Evolutionary conservation across 176 grass and related monocot genomes (phyloP).

Genomic region (Ampelocalamus luodianensis): DNA sequence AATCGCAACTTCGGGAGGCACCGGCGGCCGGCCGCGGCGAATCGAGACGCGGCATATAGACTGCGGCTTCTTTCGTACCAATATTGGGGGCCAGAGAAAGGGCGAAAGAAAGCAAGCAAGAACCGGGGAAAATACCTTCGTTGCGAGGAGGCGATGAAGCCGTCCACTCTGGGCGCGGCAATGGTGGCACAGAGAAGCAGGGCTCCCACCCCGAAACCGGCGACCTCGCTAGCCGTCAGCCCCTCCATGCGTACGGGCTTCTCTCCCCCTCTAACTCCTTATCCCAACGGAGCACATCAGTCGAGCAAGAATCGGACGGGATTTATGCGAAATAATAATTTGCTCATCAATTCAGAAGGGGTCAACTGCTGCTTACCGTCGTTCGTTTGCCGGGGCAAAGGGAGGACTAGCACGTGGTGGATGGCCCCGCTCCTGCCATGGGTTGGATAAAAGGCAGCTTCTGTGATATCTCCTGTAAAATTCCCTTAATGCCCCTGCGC

Average conservation of each 20-base stretch:
- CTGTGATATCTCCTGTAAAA: not conserved
- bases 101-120: not conserved
- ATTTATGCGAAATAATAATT: not conserved
- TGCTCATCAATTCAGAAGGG: not conserved
- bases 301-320: not conserved
- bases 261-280: not conserved
- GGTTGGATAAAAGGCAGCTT: not conserved
- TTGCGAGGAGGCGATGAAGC: slow-evolving; percentile 80
- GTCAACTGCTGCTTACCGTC: not conserved
- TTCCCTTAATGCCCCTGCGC: not conserved
- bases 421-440: not conserved
- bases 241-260: slow-evolving; percentile 57
- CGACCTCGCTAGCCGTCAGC: slow-evolving; percentile 75
- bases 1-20: too few species aligned
- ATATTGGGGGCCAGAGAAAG: not conserved
- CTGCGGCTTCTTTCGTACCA: not conserved
- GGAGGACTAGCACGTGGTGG: not conserved
- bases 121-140: slow-evolving; percentile 50
- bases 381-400: not conserved
- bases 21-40: too few species aligned
- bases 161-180: slow-evolving; percentile 77
- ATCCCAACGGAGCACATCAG: not conserved
- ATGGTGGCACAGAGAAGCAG: slow-evolving; percentile 72
- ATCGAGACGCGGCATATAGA: too few species aligned
- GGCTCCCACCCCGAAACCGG: slow-evolving; percentile 74